A percentile compares a stretch with the other conserved stretches of the same genome.
Conservation (phyloP, 1,139 yeast species). For the Diutina sp. region DNA sequence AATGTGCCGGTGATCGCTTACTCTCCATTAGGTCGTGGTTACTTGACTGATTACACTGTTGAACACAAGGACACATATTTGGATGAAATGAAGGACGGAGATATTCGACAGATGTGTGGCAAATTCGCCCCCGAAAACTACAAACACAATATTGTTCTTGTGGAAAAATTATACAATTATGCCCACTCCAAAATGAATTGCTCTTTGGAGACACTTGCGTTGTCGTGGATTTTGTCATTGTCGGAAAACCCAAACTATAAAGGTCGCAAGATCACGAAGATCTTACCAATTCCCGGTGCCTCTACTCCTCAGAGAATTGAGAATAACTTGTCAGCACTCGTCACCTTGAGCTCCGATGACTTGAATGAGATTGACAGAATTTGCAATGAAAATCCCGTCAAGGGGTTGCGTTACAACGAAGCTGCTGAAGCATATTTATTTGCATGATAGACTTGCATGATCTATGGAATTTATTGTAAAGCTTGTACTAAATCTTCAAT, state of each 20-base stretch:
- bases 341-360: conserved; percentile 39
- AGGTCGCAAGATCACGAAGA: conserved; percentile 34
- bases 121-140: conserved; percentile 48
- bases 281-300: conserved; percentile 74
- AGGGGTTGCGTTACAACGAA: conserved; percentile 38
- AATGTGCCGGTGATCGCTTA: conserved; percentile 64
- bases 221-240: conserved; percentile 52
- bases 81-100: conserved; percentile 27
- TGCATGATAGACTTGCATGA: conserved; percentile 3
- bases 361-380: conserved; percentile 35
- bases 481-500: conserved; percentile 43
- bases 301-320: conserved; percentile 44
- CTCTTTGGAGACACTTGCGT: conserved; percentile 56
- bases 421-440: conserved; percentile 6
- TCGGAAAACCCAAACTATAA: conserved; percentile 14
- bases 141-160: conserved; percentile 35
- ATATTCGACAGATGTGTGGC: conserved; percentile 39
- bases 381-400: conserved; percentile 21
- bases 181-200: conserved; percentile 32
- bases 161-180: conserved; percentile 28
- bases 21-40: conserved; percentile 75
- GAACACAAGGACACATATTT: conserved; percentile 20
- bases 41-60: conserved; percentile 48
- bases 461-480: conserved; percentile 4
- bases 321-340: conserved; percentile 36